Evolutionary conservation across 768 basidiomycete species (phyloP).

Genomic region (Lactarius indigo): DNA sequence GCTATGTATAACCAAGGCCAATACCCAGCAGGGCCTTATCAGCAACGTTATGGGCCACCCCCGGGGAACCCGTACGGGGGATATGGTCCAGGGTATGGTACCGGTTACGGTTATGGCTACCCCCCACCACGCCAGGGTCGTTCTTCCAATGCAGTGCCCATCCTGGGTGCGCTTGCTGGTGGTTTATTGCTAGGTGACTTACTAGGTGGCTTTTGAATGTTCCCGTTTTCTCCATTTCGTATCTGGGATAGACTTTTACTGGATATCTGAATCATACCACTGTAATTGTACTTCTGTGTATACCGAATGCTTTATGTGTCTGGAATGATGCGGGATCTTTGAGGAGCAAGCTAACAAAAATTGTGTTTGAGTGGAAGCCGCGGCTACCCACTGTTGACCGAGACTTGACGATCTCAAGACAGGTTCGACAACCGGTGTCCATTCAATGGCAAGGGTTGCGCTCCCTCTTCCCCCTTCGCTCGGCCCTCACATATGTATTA

Average conservation of each 20-base stretch:
- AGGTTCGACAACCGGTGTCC: not conserved
- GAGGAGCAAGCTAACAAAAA: not conserved
- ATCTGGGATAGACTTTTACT: not conserved
- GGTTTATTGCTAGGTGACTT: constrained; percentile 30
- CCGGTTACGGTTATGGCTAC: constrained; percentile 21
- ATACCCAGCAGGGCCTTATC: constrained; percentile 3
- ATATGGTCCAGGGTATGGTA: constrained; percentile 15
- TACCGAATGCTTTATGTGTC: not conserved
- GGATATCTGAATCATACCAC: not conserved
- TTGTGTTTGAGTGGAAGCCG: not conserved
- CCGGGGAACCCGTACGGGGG: constrained; percentile 24
- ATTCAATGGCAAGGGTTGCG: constrained; percentile 37
- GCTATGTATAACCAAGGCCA: constrained; percentile 9
- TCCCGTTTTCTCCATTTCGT: not conserved
- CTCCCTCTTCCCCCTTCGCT: constrained; percentile 65
- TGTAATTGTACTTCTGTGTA: not conserved
- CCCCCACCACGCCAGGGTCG: not conserved
- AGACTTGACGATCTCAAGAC: not conserved
- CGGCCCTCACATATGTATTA: constrained; percentile 76
- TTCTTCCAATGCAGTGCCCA: constrained; percentile 28
- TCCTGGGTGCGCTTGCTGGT: constrained; percentile 37
- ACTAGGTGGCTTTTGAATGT: constrained; percentile 9
- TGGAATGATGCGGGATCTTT: not conserved
- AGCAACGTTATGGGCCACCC: constrained; percentile 29
- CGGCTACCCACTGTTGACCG: not conserved